These are phyloP conservation scores for Candida xiaguanensis DNA, from an alignment of 805 yeast species.

Conservation along the genomic window DNA sequence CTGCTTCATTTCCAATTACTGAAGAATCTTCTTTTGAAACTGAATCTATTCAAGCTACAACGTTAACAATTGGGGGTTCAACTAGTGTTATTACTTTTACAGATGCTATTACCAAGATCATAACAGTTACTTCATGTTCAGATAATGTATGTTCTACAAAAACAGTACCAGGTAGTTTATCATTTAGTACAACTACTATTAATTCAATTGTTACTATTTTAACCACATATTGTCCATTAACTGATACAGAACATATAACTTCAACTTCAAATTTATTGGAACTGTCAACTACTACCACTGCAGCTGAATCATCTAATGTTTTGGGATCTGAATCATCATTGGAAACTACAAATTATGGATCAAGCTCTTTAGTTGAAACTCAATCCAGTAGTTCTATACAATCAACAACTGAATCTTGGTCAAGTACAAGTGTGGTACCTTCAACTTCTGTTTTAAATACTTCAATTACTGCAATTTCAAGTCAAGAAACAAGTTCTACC, in stretches of 20 bases:
- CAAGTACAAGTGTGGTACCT: no score
- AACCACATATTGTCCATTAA: constrained; percentile 34
- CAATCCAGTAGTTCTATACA: no score
- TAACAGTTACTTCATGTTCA: constrained; percentile 35
- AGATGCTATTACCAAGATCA: constrained; percentile 20
- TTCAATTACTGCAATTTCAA: no score
- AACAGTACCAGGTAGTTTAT: constrained; percentile 24
- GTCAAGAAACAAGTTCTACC: no score
- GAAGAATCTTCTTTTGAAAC: not conserved
- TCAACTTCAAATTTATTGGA: constrained; percentile 13
- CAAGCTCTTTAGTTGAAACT: no score
- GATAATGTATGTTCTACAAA: constrained; percentile 29
- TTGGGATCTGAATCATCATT: not conserved
- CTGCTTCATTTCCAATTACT: not conserved
- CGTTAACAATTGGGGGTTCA: not conserved
- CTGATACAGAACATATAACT: constrained; percentile 13
- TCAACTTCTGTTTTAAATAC: not conserved
- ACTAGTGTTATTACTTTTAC: constrained; percentile 11
- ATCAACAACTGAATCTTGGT: no score
- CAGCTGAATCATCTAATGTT: not conserved
- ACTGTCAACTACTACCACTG: not conserved
- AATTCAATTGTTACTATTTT: constrained; percentile 23
- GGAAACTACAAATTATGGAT: no score
- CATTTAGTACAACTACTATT: constrained; percentile 22
- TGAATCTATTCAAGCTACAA: not conserved